These are phyloP conservation scores for Phaeosphaeria sp. DNA, from an alignment of 2,329 filamentous ascomycete species.

Conservation along the genomic window DNA sequence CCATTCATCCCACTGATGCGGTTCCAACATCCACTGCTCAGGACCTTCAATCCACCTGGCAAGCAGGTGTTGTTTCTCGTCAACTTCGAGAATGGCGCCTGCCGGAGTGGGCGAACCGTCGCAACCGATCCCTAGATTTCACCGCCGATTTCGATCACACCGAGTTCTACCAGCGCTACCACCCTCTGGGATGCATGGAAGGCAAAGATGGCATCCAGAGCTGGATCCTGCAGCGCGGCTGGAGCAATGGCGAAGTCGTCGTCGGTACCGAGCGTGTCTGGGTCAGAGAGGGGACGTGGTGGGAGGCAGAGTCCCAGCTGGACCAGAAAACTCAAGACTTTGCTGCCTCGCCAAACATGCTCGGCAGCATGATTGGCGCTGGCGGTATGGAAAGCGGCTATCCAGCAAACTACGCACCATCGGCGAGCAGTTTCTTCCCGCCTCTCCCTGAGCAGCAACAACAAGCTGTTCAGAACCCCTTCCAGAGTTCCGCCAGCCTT, in stretches of 20 bases:
- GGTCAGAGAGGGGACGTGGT: constrained; percentile 95
- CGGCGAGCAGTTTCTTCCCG: constrained; percentile 71
- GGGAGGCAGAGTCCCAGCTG: constrained; percentile 96
- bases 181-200: constrained; percentile 82
- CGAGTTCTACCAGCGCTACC: constrained; percentile 86
- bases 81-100: constrained; percentile 93
- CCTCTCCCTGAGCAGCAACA: constrained; percentile 61
- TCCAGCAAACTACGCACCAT: constrained; percentile 62
- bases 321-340: constrained; percentile 76
- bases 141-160: constrained; percentile 96
- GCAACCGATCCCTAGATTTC: constrained; percentile 90
- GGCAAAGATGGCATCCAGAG: constrained; percentile 92
- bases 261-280: constrained; percentile 91
- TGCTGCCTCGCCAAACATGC: constrained; percentile 44
- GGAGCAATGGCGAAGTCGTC: constrained; percentile 97
- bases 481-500: constrained; percentile 59
- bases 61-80: constrained; percentile 87
- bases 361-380: constrained; percentile 61
- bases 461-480: constrained; percentile 73
- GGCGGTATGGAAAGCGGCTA: constrained; percentile 76
- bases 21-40: constrained; percentile 76
- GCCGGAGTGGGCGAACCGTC: constrained; percentile 94
- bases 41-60: constrained; percentile 83
- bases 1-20: constrained; percentile 90
- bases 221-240: constrained; percentile 92